phyloP scores from a whole-genome alignment of 208 protist species.

The Naegleria gruberi region DNA sequence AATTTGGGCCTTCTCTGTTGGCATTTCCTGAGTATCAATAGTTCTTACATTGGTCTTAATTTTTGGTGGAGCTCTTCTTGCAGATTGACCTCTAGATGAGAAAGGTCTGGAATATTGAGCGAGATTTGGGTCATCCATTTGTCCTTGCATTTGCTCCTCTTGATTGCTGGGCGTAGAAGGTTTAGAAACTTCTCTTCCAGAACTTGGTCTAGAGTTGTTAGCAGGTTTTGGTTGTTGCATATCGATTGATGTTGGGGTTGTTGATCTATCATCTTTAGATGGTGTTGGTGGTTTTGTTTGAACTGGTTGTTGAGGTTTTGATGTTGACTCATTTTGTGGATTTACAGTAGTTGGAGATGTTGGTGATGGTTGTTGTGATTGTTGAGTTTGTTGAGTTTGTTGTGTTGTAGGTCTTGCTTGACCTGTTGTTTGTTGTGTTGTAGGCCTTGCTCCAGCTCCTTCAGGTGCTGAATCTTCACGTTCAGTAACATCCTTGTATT shows the following conservation, averaged over 20 bases:
- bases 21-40: conserved; percentile 1
- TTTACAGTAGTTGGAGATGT: not conserved
- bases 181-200: not conserved
- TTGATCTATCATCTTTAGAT: not conserved
- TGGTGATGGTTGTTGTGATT: not conserved
- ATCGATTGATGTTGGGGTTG: not conserved
- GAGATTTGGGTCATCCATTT: not conserved
- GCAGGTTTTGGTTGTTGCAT: not conserved
- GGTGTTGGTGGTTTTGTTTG: not conserved
- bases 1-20: not conserved
- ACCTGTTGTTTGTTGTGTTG: not conserved
- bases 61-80: not conserved
- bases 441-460: not conserved
- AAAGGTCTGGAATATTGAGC: not conserved
- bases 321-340: not conserved
- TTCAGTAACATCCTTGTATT: conserved; percentile 19
- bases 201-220: not conserved
- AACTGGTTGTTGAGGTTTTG: not conserved
- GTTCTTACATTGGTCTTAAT: not conserved
- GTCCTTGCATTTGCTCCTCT: not conserved
- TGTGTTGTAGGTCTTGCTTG: not conserved
- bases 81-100: not conserved
- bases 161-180: not conserved
- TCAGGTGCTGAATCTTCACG: not conserved
- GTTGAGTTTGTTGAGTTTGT: not conserved